These are phyloP conservation scores for Diplotaxis tenuifolia DNA, from an alignment of 345 rosid species.

Conservation along the genomic window DNA sequence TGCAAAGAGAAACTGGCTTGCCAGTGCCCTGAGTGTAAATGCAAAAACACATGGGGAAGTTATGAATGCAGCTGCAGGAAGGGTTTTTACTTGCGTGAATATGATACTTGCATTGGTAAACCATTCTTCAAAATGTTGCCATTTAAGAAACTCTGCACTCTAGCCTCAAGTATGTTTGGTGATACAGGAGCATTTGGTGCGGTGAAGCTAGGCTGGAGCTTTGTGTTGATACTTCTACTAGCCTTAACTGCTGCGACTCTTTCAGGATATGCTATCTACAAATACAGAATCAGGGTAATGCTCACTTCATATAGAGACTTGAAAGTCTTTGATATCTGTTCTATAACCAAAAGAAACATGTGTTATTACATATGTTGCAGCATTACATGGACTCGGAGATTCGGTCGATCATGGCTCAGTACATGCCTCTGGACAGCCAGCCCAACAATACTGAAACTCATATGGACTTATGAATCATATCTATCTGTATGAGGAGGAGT, in stretches of 20 bases:
- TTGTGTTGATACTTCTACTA: slow-evolving; percentile 1
- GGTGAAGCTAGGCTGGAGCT: slow-evolving; percentile 7
- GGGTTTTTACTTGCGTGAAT: slow-evolving; percentile 17
- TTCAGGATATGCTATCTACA: slow-evolving; percentile 14
- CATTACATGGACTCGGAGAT: slow-evolving; percentile 11
- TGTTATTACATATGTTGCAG: not conserved
- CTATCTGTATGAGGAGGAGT: not conserved
- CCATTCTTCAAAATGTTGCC: not conserved
- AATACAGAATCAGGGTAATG: slow-evolving; percentile 15
- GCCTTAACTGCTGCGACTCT: not conserved
- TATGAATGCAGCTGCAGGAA: slow-evolving; percentile 10
- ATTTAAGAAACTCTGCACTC: not conserved
- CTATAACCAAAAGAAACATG: not conserved
- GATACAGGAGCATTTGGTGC: slow-evolving; percentile 3
- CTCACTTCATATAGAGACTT: not conserved
- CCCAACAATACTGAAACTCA: not conserved
- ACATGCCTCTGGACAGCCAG: slow-evolving; percentile 17
- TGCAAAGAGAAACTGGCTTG: slow-evolving; percentile 13
- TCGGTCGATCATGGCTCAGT: slow-evolving; percentile 17
- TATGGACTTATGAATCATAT: not conserved
- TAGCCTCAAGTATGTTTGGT: not conserved
- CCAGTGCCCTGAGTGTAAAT: slow-evolving; percentile 10
- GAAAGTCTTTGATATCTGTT: not conserved
- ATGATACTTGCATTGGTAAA: slow-evolving; percentile 19
- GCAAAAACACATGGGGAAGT: slow-evolving; percentile 20